Evolutionary conservation across 2,329 filamentous ascomycete genomes (phyloP).

Genomic region (Tympanopsis confertula): DNA sequence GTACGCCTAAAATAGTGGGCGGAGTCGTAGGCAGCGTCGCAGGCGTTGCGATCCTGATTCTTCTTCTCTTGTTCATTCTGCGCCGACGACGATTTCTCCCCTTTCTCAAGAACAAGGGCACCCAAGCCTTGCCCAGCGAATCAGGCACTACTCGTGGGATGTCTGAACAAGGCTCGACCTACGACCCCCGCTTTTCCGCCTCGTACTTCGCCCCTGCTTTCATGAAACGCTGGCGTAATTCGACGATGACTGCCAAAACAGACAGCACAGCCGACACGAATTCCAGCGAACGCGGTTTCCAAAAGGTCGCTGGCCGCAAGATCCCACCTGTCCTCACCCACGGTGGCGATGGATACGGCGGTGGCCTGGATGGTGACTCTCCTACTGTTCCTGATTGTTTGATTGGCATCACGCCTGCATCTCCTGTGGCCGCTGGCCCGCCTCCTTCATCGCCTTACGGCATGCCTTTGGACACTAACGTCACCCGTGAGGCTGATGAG

Average conservation of each 20-base stretch:
- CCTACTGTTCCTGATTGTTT: no score
- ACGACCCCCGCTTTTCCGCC: slow-evolving; percentile 21
- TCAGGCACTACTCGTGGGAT: not conserved
- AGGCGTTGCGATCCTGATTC: not conserved
- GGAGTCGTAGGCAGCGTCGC: not conserved
- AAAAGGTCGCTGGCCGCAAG: slow-evolving; percentile 33
- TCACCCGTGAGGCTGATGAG: not conserved
- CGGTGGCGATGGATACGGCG: slow-evolving; percentile 31
- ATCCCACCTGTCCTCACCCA: slow-evolving; percentile 29
- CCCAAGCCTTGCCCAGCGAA: not conserved
- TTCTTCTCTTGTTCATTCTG: not conserved
- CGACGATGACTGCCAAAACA: slow-evolving; percentile 17
- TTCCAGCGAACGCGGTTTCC: slow-evolving; percentile 30
- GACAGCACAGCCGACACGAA: slow-evolving; percentile 13
- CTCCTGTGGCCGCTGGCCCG: not conserved
- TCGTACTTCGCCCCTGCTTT: slow-evolving; percentile 21
- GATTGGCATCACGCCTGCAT: no score
- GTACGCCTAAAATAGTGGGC: not conserved
- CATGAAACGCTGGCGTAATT: slow-evolving; percentile 25
- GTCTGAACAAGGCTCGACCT: slow-evolving; percentile 17
- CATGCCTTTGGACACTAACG: not conserved
- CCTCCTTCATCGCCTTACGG: not conserved
- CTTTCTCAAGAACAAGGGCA: not conserved
- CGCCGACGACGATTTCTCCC: not conserved
- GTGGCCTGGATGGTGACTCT: slow-evolving; percentile 10